Base-by-base conservation (phyloP, 495 filamentous ascomycete species). In the Aspergillus biplanus region DNA sequence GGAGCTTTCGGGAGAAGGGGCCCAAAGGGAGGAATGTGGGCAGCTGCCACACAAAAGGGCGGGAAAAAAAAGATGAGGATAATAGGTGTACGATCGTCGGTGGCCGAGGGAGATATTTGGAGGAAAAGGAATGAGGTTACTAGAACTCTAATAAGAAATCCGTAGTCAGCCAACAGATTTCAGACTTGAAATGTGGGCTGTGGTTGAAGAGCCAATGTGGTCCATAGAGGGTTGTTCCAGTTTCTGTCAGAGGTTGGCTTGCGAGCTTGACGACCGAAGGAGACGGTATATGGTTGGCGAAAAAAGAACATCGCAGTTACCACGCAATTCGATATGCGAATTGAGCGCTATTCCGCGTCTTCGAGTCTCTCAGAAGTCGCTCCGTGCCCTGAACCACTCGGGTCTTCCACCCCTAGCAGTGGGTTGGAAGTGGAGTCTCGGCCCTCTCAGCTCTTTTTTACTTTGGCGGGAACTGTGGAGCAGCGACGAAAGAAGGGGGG, bases 381-480 rank as follows among this genome's bases (percentile, higher is more conserved):
- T 27, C 21, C 21, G 21, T 27, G 21, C n/a, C 31, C 32, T 31
- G 13, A 50, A 35, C 32, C 64, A 60, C 56, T 67, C 39, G n/a
- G n/a, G 57, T 67, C 49, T 57, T 42, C 35, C 31, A 53, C 64
- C 59, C 63, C 57, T 65, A 64, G 63, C 56, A 62, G 52, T 61
- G 61, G 63, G 56, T 63, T 64, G 61, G 66, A 62, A 58, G 65
- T 71, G 68, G 68, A 71, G 65, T 63, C 61, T 32, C 60, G 52
- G 18, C 42, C 46, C 60, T n/a, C 62, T 56, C 44, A 59, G 47
- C 52, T 52, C 56, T 62, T 70, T 55, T 58, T 66, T 55, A 59
- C 55, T 61, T 68, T 71, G 65, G 65, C 68, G 58, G 65, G 68
- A 71, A 71, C 68, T 67, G 68, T 68, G 68, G 68, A 71, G 68